Percentiles rank a stretch among this genome's conserved stretches.
Conservation (phyloP, 2,329 filamentous ascomycete species). For the Onygenales sp. region DNA sequence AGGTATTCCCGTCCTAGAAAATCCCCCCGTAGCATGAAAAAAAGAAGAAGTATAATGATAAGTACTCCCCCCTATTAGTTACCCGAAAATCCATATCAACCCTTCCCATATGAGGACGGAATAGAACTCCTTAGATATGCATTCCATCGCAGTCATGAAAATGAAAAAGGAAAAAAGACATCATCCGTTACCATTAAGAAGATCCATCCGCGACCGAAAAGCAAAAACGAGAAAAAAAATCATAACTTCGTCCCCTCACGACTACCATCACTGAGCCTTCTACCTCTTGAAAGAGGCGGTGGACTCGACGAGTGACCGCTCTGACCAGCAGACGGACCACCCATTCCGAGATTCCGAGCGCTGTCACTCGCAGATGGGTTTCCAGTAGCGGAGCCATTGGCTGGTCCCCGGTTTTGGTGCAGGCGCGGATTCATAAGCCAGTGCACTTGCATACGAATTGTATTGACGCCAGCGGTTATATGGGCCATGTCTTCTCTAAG, state of each 20-base stretch:
- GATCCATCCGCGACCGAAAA: not conserved
- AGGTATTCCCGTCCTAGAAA: no score
- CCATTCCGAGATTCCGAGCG: constrained; percentile 4
- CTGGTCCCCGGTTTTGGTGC: constrained; percentile 30
- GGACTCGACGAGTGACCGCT: constrained; percentile 10
- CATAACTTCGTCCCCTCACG: constrained; percentile 33
- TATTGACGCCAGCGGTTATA: constrained; percentile 50
- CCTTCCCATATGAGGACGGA: not conserved
- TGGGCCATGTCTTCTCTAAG: constrained; percentile 54
- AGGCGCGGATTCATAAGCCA: constrained; percentile 52
- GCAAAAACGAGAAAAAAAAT: not conserved
- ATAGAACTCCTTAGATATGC: constrained; percentile 1
- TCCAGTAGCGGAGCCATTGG: constrained; percentile 9
- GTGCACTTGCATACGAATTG: constrained; percentile 51
- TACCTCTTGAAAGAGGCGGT: constrained; percentile 16
- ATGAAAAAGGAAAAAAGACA: not conserved
- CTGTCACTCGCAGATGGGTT: constrained; percentile 5
- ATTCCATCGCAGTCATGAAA: not conserved
- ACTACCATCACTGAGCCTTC: constrained; percentile 30
- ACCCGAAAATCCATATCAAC: no score
- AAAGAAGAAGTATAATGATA: no score
- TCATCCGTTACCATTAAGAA: not conserved
- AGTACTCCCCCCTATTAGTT: no score
- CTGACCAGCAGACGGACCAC: constrained; percentile 12
- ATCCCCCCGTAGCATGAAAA: no score